Percentiles rank a stretch among this genome's conserved stretches.
Evolutionary conservation across 75 land plant genomes (phyloP).

Genomic region (Pseudotsuga menziesii): DNA sequence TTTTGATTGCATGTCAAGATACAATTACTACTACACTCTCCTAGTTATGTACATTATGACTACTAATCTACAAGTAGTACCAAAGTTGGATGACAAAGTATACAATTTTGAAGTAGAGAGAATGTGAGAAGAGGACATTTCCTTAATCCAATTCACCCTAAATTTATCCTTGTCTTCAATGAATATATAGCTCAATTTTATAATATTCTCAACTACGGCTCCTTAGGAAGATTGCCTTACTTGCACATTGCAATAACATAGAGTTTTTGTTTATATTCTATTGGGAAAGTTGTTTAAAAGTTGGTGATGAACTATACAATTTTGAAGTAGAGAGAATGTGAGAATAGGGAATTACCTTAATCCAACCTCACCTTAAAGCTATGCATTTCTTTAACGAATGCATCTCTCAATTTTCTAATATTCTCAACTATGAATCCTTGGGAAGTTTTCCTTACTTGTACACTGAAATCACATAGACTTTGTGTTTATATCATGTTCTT

Average conservation of each 20-base stretch:
- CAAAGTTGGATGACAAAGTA: conserved; percentile 59
- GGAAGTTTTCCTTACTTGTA: too few relatives aligned
- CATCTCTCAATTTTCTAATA: too few relatives aligned
- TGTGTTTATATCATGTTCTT: conserved; percentile 78
- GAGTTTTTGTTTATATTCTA: too few relatives aligned
- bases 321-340: too few relatives aligned
- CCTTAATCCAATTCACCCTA: conserved; percentile 19
- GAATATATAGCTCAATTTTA: conserved; percentile 41
- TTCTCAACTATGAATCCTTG: too few relatives aligned
- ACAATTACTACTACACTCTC: conserved; percentile 94
- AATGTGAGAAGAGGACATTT: conserved; percentile 24
- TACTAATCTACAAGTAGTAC: conserved; percentile 35
- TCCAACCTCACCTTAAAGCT: too few relatives aligned
- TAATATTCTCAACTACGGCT: conserved; percentile 42
- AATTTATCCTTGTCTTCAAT: conserved; percentile 28
- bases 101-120: conserved; percentile 43
- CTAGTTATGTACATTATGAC: conserved; percentile 79
- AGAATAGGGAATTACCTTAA: too few relatives aligned
- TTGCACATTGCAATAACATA: conserved; percentile 68
- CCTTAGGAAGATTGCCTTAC: conserved; percentile 47
- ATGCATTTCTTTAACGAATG: too few relatives aligned
- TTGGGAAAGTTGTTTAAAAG: too few relatives aligned
- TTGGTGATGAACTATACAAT: too few relatives aligned
- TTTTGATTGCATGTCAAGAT: conserved; percentile 90
- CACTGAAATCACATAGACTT: too few relatives aligned